Base-by-base conservation (phyloP, 192 early-diverging fungal genomes). In the Phlyctochytrium arcticum region DNA sequence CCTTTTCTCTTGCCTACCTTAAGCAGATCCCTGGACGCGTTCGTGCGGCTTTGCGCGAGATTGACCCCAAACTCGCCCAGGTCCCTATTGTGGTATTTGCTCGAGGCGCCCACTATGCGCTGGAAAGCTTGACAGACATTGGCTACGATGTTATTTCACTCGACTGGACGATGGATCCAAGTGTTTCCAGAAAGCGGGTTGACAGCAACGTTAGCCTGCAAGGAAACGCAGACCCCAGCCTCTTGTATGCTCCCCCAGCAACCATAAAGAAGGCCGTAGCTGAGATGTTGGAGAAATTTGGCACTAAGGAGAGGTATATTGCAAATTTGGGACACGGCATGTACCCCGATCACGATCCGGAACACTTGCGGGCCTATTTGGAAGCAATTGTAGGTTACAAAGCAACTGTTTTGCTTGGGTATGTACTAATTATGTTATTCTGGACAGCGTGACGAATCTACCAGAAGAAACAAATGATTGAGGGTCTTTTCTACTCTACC, bases 311-410 rank as follows among this genome's bases (percentile, higher is more conserved):
- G 31, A 77, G 80, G 48, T 93, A 95, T 59, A 95, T 99, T 74
- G 96, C 88, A 34, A 99, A 99, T 67, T 74, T 99, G 49, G 96
- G 96, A 29, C 96, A 99, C 74, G 96, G 96, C 10, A 95, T 97
- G 84, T 83, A 92, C 67, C 96, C 94, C 57, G 82, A 84, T 65
- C 79, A 81, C 50, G 77, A 81, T 48, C 82, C 82, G 6, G 82
- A 84, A 48, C 71, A 79, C 37, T 54, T 84, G 57, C 44, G 70
- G 36, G 48, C 44, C 7, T 84, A 73, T 63, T 54, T 84, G 65
- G 62, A 75, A 37, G 82, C 82, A 3, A 77, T 84, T 46, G 74
- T 75, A 56, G 48, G 71, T 73, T 44, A 19, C 21, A n/a, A n/a
- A n/a, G n/a, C n/a, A n/a, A n/a, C n/a, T n/a, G n/a, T n/a, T n/a